Conservation (phyloP, 768 basidiomycete genomes). For the Amanita thiersii region DNA sequence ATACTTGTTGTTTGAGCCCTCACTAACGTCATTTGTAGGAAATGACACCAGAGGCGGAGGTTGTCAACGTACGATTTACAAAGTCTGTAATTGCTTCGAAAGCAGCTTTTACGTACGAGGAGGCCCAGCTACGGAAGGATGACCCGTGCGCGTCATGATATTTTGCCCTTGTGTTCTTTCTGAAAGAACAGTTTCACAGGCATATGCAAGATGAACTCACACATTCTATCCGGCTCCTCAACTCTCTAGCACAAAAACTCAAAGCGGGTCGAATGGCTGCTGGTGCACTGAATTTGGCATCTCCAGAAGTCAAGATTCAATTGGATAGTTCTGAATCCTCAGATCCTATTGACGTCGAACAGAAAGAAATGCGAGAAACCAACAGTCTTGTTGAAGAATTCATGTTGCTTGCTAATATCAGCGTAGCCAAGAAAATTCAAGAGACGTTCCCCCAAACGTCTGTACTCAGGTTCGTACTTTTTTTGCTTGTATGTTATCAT, state of each 20-base stretch:
- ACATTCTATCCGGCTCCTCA: slow-evolving; percentile 80
- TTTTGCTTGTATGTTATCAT: neutral
- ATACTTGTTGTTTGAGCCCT: neutral
- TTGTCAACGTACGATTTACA: slow-evolving; percentile 83
- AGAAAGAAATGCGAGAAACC: slow-evolving; percentile 87
- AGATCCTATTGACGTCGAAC: slow-evolving; percentile 95
- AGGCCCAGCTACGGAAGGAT: slow-evolving; percentile 91
- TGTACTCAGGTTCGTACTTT: slow-evolving; percentile 59
- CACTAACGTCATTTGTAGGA: slow-evolving; percentile 43
- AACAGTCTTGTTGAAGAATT: slow-evolving; percentile 98
- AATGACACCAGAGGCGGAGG: slow-evolving; percentile 80
- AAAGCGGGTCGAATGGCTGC: slow-evolving; percentile 84
- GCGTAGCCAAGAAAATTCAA: slow-evolving; percentile 86
- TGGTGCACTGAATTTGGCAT: slow-evolving; percentile 96
- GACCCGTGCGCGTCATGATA: slow-evolving; percentile 53
- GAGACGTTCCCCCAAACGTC: slow-evolving; percentile 95
- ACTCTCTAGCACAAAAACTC: slow-evolving; percentile 77
- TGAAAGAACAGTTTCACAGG: slow-evolving; percentile 26
- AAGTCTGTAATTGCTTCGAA: slow-evolving; percentile 98
- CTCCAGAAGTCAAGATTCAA: slow-evolving; percentile 97
- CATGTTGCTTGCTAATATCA: slow-evolving; percentile 96
- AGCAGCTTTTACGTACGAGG: slow-evolving; percentile 94
- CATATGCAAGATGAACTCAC: slow-evolving; percentile 76
- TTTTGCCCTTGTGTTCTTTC: neutral
- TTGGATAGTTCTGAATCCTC: slow-evolving; percentile 89